Base-by-base conservation (phyloP, 257 asterid species). In the Henckelia pumila region DNA sequence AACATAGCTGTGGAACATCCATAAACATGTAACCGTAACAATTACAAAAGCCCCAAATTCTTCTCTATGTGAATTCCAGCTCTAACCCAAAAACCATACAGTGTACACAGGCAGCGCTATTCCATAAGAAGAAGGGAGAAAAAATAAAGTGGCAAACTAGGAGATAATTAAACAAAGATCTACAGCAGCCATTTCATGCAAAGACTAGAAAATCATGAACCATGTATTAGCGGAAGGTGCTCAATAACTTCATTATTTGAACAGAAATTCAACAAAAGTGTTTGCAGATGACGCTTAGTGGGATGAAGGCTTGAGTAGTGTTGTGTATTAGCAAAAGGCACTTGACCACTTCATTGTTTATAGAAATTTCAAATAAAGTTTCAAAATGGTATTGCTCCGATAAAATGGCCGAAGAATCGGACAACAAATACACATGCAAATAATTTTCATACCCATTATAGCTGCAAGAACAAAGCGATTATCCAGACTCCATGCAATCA, bases 381-480 rank as follows among this genome's bases (percentile, higher is more conserved):
- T 56, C 66, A 64, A 20, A 33, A 47, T 56, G 57, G 61, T 14
- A 8, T 20, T 55, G 23, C 26, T 23, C 23, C 23, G 3, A 20
- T 1, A 19, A 23, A 19, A 20, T 55, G 26, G 26, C 26, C 1
- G 5, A 20, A 23, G 11, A 6, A 55, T 55, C 10, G 25, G 16
- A 55, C 16, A 21, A 63, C 50, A 65, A 20, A 17, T 20, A 77
- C 19, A 35, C 67, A 70, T 60, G 71, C 28, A 75, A 58, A 70
- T 72, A 57, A 55, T 64, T 61, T 67, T 53, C 85, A 63, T 83
- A 94, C 99, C 99, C 98, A 91, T 94, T 47, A 94, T 94, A 82
- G 99, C 98, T 70, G 99, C 99, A 70, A 94, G 98, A 62, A 94
- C 99, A 76, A 88, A 94, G 44, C 99, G 99, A 76, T 94, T 94